phyloP scores from a whole-genome alignment of 495 filamentous ascomycete genomes.

The Penicillium nucicola region DNA sequence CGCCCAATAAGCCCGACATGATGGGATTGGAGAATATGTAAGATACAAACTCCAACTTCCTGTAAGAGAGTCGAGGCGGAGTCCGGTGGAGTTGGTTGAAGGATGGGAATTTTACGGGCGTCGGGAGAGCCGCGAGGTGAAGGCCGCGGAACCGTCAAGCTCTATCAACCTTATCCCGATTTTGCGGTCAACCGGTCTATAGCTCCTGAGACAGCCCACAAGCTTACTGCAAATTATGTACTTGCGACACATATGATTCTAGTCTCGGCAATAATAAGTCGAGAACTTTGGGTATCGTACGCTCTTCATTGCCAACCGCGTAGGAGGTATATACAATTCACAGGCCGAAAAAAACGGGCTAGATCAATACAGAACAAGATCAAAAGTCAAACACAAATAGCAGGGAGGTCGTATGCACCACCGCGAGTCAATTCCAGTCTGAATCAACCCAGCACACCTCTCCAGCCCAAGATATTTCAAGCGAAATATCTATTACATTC shows the following conservation, averaged over 20 bases:
- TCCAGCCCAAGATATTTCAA: conserved; percentile 7
- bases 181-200: too few species aligned
- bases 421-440: conserved; percentile 4
- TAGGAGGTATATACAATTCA: conserved; percentile 46
- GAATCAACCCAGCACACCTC: conserved; percentile 6
- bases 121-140: conserved; percentile 24
- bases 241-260: too few species aligned
- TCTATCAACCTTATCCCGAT: not conserved
- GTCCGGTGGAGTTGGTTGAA: conserved; percentile 4
- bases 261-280: not conserved
- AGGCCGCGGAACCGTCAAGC: conserved; percentile 13
- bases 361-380: conserved; percentile 35
- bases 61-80: conserved; percentile 4
- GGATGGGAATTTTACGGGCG: conserved; percentile 39
- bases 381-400: conserved; percentile 16
- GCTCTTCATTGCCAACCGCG: conserved; percentile 43
- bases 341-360: conserved; percentile 30
- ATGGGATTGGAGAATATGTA: conserved; percentile 3
- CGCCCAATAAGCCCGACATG: conserved; percentile 50
- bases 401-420: conserved; percentile 14
- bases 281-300: conserved; percentile 35
- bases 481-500: conserved; percentile 17
- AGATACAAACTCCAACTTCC: conserved; percentile 1
- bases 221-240: too few species aligned
- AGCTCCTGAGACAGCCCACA: too few species aligned